phyloP scores from a whole-genome alignment of 257 asterid genomes.

The Agastache rugosa region DNA sequence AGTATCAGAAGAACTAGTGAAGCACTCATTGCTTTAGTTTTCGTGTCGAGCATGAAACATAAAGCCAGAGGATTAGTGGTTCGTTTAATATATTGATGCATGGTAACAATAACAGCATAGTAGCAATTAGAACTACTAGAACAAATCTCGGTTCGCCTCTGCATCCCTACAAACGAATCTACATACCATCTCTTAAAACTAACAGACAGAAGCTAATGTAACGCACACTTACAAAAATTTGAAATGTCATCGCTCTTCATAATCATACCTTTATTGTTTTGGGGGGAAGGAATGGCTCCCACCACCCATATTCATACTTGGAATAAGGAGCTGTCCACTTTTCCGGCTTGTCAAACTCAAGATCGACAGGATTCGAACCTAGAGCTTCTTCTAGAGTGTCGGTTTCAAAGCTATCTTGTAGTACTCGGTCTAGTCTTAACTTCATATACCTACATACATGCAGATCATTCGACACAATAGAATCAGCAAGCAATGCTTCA shows the following conservation, averaged over 20 bases:
- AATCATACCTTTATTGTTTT: slow-evolving; percentile 59
- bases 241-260: slow-evolving; percentile 36
- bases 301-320: slow-evolving; percentile 86
- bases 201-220: slow-evolving; percentile 36
- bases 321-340: slow-evolving; percentile 94
- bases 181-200: slow-evolving; percentile 37
- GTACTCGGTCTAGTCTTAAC: slow-evolving; percentile 82
- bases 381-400: slow-evolving; percentile 80
- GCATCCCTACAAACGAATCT: slow-evolving; percentile 36
- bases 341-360: slow-evolving; percentile 76
- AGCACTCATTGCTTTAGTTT: too few species aligned
- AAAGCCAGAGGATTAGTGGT: not conserved
- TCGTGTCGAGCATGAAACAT: too few species aligned
- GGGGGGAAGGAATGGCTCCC: slow-evolving; percentile 81
- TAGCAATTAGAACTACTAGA: slow-evolving; percentile 28
- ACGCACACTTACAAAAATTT: slow-evolving; percentile 34
- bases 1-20: too few species aligned
- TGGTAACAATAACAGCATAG: not conserved
- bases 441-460: slow-evolving; percentile 75
- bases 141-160: slow-evolving; percentile 30
- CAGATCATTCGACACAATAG: not conserved
- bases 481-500: not conserved
- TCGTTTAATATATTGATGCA: slow-evolving; percentile 16
- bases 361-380: slow-evolving; percentile 64
- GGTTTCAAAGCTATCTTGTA: slow-evolving; percentile 79